Evolutionary conservation across 345 rosid genomes (phyloP).

Genomic region (Eucalyptus regnans): DNA sequence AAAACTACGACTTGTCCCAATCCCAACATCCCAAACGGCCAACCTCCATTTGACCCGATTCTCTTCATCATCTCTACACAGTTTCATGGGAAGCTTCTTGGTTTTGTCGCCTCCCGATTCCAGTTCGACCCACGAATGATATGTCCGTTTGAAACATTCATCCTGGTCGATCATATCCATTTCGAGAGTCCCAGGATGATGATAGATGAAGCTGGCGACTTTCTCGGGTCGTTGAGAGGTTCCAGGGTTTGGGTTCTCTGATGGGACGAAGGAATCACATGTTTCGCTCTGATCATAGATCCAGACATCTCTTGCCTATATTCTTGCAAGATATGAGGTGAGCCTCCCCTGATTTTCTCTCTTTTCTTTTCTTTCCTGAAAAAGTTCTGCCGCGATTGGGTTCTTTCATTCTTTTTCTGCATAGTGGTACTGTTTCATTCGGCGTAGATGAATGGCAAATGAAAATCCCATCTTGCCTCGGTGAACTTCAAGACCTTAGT

Average conservation of each 20-base stretch:
- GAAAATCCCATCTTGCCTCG: not conserved
- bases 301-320: slow-evolving; percentile 22
- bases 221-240: slow-evolving; percentile 2
- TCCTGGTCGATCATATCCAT: not conserved
- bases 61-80: not conserved
- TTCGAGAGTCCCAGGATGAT: not conserved
- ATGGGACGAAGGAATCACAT: slow-evolving; percentile 27
- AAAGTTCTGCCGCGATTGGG: not conserved
- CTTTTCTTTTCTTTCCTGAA: not conserved
- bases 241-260: not conserved
- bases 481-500: not conserved
- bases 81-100: not conserved
- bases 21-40: not conserved
- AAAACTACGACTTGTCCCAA: not conserved
- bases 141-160: not conserved
- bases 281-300: slow-evolving; percentile 14
- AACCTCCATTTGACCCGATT: not conserved
- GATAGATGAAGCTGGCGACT: slow-evolving; percentile 3
- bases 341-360: not conserved
- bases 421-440: not conserved
- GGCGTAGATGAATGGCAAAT: not conserved
- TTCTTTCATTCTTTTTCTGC: not conserved
- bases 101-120: not conserved
- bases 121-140: not conserved
- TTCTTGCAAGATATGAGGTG: slow-evolving; percentile 41